These are phyloP conservation scores for Rhodotorula glutinis DNA, from an alignment of 1,284 basidiomycete genomes.

Conservation along the genomic window DNA sequence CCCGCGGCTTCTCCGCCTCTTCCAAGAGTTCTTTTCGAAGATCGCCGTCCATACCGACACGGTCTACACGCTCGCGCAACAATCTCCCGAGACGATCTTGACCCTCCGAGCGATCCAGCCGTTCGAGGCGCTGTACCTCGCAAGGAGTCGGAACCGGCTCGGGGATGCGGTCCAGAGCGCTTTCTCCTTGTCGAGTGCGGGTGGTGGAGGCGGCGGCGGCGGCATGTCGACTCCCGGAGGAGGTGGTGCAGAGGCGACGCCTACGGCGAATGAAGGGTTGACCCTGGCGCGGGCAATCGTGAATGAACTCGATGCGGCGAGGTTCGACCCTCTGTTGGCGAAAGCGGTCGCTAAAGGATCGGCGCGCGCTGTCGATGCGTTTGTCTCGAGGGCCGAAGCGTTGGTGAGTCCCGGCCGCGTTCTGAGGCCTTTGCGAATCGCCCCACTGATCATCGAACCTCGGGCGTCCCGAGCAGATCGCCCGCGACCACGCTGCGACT, in stretches of 20 bases:
- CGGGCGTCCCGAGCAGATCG: conserved; percentile 55
- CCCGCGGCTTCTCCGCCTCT: conserved; percentile 76
- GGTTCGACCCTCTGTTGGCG: conserved; percentile 85
- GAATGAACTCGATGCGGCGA: conserved; percentile 88
- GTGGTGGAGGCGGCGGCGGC: neutral
- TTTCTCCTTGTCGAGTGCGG: conserved; percentile 49
- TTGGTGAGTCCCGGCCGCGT: conserved; percentile 57
- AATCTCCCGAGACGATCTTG: conserved; percentile 90
- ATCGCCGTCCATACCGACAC: conserved; percentile 93
- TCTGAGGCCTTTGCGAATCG: neutral
- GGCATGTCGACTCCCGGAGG: neutral
- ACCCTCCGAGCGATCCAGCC: conserved; percentile 74
- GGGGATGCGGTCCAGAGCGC: conserved; percentile 73
- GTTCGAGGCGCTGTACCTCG: conserved; percentile 79
- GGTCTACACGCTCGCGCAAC: conserved; percentile 71
- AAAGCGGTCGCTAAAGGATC: conserved; percentile 71
- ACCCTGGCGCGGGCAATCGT: conserved; percentile 70
- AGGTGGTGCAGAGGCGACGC: conserved; percentile 6
- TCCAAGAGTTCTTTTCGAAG: conserved; percentile 93
- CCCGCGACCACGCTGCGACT: conserved; percentile 71
- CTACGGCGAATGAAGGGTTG: conserved; percentile 70
- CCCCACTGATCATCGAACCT: neutral
- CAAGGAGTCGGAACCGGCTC: conserved; percentile 73
- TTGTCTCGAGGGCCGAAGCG: conserved; percentile 62
- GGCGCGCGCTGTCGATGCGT: conserved; percentile 62